Evolutionary conservation across 306 rosid species (phyloP), one percentile per base, ranked within the genome.

Genomic region (Cicer yamashitae): DNA sequence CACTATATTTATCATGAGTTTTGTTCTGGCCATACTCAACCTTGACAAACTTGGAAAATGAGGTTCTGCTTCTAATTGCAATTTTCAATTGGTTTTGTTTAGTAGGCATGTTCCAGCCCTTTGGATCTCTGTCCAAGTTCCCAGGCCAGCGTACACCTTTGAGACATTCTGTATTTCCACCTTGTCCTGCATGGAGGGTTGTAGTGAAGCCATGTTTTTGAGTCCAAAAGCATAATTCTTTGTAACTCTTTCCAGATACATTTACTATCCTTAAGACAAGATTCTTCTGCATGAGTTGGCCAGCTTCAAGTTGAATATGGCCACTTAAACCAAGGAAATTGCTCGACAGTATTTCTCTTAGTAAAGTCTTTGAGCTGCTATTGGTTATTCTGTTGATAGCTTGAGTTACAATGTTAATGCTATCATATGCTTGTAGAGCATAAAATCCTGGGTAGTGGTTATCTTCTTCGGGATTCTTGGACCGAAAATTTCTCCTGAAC

Each of bases 51-150:
- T 60, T 85, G 14, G 75, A 64, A 82, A 91, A 89, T 14, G 85
- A 70, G 43, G 93, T 70, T 34, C 68, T 81, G 17, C 85, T 88
- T 1, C 96, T 92, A 47, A 91, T 84, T 43, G 87, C 96, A 2
- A 91, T 86, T 77, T 3, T 85, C 86, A 91, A 45, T 17, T 77
- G 89, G 34, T 82, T 86, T 13, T 8, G 51, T 73, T 38, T 48
- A 2, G 83, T 78, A 17, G 97, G 96, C 86, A 91, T 82, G 38
- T 70, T 74, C 96, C 96, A 91, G 0, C 96, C 97, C 83, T 81
- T 85, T 10, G 96, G 93, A 67, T 8, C 39, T 2, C 70, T 20
- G 2, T 15, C 5, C 47, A 45, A 67, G 76, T 88, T 77, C 48
- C 97, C 94, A 0, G 97, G 97, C 97, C 97, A 91, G 58, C 53